phyloP scores from a whole-genome alignment of 257 asterid species.

The Solanum stenotomum region DNA sequence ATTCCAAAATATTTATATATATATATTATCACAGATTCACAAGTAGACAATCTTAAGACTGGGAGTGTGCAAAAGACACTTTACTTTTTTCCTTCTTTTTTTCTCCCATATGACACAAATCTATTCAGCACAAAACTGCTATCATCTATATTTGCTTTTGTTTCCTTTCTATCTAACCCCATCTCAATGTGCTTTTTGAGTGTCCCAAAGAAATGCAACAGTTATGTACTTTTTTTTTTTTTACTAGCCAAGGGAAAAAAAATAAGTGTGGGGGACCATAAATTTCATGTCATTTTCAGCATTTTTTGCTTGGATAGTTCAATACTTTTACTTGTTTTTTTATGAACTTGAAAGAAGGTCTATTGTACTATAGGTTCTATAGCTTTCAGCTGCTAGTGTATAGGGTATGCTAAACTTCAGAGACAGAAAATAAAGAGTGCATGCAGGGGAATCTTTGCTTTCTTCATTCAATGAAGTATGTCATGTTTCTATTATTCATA shows the following conservation, averaged over 20 bases:
- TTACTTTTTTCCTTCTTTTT: slow-evolving; percentile 37
- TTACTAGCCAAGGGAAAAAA: slow-evolving; percentile 30
- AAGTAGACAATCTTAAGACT: slow-evolving; percentile 53
- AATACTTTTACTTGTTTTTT: slow-evolving; percentile 22
- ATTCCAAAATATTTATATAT: slow-evolving; percentile 16
- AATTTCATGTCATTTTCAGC: slow-evolving; percentile 30
- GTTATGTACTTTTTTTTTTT: slow-evolving; percentile 34
- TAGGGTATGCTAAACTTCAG: slow-evolving; percentile 31
- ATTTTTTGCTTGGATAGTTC: slow-evolving; percentile 31
- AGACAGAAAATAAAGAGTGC: slow-evolving; percentile 4
- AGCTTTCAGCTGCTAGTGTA: slow-evolving; percentile 51
- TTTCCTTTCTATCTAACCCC: slow-evolving; percentile 7
- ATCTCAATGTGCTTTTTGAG: slow-evolving; percentile 53
- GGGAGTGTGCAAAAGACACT: slow-evolving; percentile 50
- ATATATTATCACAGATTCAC: slow-evolving; percentile 19
- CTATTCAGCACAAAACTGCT: slow-evolving; percentile 26
- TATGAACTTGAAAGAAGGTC: slow-evolving; percentile 32
- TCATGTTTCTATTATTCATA: background rate
- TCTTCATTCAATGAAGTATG: slow-evolving; percentile 12
- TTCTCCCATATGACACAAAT: slow-evolving; percentile 27
- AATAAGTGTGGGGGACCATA: slow-evolving; percentile 42
- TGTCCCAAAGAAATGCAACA: slow-evolving; percentile 61
- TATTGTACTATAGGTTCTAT: slow-evolving; percentile 34
- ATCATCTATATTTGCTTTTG: slow-evolving; percentile 1
- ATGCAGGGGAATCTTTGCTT: slow-evolving; percentile 50